Conservation (phyloP, 164 flowering plant genomes). For the Malania oleifera region DNA sequence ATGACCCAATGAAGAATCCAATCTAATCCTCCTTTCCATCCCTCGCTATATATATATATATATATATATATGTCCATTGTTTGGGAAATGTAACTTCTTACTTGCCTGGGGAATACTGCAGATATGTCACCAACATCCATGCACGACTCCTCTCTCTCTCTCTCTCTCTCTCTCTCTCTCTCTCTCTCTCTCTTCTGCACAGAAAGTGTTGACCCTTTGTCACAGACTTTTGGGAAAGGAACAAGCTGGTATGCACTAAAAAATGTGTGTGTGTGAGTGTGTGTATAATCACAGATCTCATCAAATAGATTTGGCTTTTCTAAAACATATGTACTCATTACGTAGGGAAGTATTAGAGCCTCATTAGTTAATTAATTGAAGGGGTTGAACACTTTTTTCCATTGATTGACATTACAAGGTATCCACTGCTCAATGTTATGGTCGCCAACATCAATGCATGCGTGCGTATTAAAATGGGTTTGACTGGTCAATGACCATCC, state of each 20-base stretch:
- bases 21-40: too few relatives aligned
- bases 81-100: too few relatives aligned
- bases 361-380: too few relatives aligned
- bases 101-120: slow-evolving; percentile 8
- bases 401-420: slow-evolving; percentile 1
- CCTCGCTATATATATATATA: too few relatives aligned
- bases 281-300: too few relatives aligned
- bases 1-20: too few relatives aligned
- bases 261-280: too few relatives aligned
- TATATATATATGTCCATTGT: too few relatives aligned
- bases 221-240: too few relatives aligned
- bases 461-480: neutral
- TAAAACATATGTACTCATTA: neutral
- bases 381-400: slow-evolving; percentile 8
- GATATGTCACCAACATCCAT: slow-evolving; percentile 19
- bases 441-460: neutral
- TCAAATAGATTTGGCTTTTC: too few relatives aligned
- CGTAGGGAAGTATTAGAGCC: neutral
- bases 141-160: neutral
- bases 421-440: neutral
- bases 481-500: neutral
- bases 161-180: slow-evolving; percentile 5
- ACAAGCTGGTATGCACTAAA: too few relatives aligned
- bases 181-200: neutral
- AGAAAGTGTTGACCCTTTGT: too few relatives aligned